Percentiles rank a stretch among this genome's conserved stretches.
phyloP scores from a whole-genome alignment of 2,329 filamentous ascomycete genomes.

The Gremmenia infestans region DNA sequence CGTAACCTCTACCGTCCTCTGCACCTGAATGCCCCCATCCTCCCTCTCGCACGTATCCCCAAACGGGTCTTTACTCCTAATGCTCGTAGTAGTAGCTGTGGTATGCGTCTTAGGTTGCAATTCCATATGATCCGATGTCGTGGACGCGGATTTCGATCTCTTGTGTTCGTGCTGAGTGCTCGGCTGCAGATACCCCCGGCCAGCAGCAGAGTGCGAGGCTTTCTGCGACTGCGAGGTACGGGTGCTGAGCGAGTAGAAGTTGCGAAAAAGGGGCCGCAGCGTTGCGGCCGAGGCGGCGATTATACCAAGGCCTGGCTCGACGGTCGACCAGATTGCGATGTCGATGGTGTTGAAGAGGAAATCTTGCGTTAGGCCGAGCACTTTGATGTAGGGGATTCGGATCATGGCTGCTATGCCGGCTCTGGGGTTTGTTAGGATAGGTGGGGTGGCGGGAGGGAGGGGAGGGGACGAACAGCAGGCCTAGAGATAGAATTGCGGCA shows the following conservation, averaged over 20 bases:
- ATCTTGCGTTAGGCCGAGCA: conserved; percentile 15
- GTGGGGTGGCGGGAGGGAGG: background rate
- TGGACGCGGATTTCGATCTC: background rate
- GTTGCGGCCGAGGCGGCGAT: conserved; percentile 44
- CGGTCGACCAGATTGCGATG: conserved; percentile 44
- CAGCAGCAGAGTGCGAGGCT: background rate
- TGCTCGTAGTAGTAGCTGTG: background rate
- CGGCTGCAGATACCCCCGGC: background rate
- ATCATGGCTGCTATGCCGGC: conserved; percentile 24
- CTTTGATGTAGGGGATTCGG: conserved; percentile 21
- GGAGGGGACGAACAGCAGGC: conserved; percentile 40
- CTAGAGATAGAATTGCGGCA: conserved; percentile 50
- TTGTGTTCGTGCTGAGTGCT: background rate
- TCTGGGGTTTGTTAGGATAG: conserved; percentile 6
- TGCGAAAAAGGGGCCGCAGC: conserved; percentile 38
- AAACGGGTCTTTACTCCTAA: background rate
- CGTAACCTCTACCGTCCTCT: conserved; percentile 1
- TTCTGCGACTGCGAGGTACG: background rate
- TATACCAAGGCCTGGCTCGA: conserved; percentile 44
- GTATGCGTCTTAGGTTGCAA: background rate
- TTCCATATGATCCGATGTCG: background rate
- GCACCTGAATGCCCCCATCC: background rate
- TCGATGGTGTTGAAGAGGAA: conserved; percentile 25
- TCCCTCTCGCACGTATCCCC: background rate
- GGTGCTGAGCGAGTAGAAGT: conserved; percentile 18